Percentiles rank a stretch among this genome's conserved stretches.
Conservation (phyloP, 2,329 filamentous ascomycete species). For the Colletotrichum cereale region DNA sequence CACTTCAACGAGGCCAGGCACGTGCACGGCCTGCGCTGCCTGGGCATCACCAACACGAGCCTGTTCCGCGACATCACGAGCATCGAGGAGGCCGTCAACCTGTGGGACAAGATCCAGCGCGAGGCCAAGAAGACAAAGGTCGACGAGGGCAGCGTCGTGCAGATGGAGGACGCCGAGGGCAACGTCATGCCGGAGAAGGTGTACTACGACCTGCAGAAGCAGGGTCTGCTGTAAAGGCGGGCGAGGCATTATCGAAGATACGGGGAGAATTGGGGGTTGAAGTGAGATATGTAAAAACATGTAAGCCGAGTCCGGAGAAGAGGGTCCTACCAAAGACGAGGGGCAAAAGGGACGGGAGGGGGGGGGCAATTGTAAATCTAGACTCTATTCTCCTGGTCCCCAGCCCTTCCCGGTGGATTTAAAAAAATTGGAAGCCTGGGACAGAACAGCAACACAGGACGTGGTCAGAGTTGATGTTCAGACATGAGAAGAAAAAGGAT, state of each 20-base stretch:
- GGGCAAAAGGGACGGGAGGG: neutral
- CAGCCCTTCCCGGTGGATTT: neutral
- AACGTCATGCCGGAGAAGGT: conserved; percentile 99
- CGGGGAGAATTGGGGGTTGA: neutral
- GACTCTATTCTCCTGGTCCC: neutral
- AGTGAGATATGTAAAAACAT: neutral
- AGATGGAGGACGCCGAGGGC: conserved; percentile 98
- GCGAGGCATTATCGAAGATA: neutral
- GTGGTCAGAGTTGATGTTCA: neutral
- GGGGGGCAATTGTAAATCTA: neutral
- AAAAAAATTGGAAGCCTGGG: neutral
- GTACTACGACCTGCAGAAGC: conserved; percentile 93
- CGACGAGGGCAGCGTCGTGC: conserved; percentile 86
- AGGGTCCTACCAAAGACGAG: neutral
- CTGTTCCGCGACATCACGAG: conserved; percentile 94
- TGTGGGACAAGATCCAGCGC: conserved; percentile 94
- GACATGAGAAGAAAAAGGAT: neutral
- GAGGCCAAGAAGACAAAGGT: conserved; percentile 84
- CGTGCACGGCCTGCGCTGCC: conserved; percentile 91
- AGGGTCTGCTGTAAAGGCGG: conserved; percentile 77
- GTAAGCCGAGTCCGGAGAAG: neutral
- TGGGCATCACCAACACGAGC: conserved; percentile 91
- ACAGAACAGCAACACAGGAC: neutral
- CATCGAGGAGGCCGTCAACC: conserved; percentile 87
- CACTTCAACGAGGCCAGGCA: conserved; percentile 96